Evolutionary conservation across 345 rosid genomes (phyloP).

Genomic region (Jatropha curcas): DNA sequence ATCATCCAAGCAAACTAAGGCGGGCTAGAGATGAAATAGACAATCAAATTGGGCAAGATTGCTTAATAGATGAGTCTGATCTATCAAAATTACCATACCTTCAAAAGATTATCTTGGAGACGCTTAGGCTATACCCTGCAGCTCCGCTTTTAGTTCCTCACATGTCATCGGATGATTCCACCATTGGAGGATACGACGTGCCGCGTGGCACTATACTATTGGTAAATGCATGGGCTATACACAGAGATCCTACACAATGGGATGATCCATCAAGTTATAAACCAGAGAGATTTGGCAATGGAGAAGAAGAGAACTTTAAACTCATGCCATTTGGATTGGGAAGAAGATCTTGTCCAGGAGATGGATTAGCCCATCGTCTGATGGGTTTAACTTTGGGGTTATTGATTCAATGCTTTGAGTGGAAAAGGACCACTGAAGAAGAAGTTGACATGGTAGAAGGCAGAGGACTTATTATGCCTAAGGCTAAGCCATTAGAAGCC

Average conservation of each 20-base stretch:
- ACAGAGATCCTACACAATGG: constrained; percentile 6
- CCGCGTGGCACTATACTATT: background rate
- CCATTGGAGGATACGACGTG: background rate
- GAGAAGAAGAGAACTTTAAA: background rate
- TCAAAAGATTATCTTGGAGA: background rate
- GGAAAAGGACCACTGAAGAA: background rate
- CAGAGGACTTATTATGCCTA: constrained; percentile 8
- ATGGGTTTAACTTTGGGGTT: constrained; percentile 5
- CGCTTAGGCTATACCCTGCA: background rate
- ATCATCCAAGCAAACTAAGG: background rate
- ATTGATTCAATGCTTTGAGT: constrained; percentile 15
- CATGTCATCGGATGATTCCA: background rate
- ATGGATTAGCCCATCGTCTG: constrained; percentile 12
- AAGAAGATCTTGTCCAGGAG: constrained; percentile 11
- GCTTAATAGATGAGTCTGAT: background rate
- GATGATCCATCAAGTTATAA: constrained; percentile 16
- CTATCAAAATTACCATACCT: background rate
- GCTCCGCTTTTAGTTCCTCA: background rate
- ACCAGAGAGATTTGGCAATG: constrained; percentile 15
- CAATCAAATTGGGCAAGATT: background rate
- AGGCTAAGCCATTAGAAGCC: constrained; percentile 4
- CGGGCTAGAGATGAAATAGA: background rate
- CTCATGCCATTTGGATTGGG: constrained; percentile 20
- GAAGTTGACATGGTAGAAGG: constrained; percentile 13
- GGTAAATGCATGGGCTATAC: constrained; percentile 6